phyloP scores from a whole-genome alignment of 352 stramenopile genomes.

The Phytopythium chamaehyphon region DNA sequence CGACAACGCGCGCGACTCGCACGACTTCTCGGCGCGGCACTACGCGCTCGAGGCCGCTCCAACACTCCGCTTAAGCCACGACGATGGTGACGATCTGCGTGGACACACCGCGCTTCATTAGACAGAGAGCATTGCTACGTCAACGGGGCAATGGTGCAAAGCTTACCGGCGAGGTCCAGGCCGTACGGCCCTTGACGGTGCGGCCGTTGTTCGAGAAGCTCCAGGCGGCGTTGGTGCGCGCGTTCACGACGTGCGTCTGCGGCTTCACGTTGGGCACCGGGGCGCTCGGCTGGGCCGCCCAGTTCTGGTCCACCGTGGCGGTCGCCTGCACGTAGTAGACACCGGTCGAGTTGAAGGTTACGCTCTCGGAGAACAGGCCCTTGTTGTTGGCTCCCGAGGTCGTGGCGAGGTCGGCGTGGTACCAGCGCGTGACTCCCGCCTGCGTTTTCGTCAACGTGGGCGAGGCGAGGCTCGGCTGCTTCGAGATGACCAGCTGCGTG shows the following conservation, averaged over 20 bases:
- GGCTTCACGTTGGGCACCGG: conserved; percentile 45
- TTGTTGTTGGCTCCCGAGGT: conserved; percentile 45
- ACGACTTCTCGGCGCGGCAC: no score
- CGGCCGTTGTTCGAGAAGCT: conserved; percentile 47
- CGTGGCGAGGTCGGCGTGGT: conserved; percentile 44
- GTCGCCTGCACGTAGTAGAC: conserved; percentile 58
- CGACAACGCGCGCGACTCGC: no score
- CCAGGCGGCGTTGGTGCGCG: conserved; percentile 55
- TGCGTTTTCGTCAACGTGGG: conserved; percentile 25
- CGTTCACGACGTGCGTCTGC: conserved; percentile 74
- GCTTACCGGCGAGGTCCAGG: conserved; percentile 44
- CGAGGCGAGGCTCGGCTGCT: conserved; percentile 18
- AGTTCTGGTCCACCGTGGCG: conserved; percentile 64
- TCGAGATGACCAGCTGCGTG: conserved; percentile 49
- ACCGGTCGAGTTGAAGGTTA: conserved; percentile 32
- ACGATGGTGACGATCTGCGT: conserved; percentile 3
- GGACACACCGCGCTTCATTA: not conserved
- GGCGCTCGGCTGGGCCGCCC: conserved; percentile 33
- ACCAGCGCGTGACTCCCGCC: conserved; percentile 55
- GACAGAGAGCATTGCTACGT: not conserved
- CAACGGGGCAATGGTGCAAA: not conserved
- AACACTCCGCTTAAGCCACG: conserved; percentile 5
- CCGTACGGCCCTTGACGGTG: conserved; percentile 44
- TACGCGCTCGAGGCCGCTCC: no score
- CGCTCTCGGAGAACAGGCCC: conserved; percentile 33